Percentiles rank a stretch among this genome's conserved stretches.
Evolutionary conservation across 106 monocot species (phyloP).

Genomic region (Acorus gramineus): DNA sequence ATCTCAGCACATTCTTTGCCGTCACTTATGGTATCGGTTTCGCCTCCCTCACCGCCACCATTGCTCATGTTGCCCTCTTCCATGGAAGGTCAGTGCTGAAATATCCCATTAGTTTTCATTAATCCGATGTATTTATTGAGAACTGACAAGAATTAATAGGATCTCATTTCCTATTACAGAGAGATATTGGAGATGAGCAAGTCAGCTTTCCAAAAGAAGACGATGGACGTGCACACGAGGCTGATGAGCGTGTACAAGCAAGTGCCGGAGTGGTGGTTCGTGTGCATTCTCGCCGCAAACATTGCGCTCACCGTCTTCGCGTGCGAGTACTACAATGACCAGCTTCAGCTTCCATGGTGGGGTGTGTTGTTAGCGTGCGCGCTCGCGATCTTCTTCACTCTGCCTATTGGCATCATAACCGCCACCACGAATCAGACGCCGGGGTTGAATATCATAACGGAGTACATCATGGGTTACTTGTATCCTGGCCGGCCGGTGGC

Average conservation of each 20-base stretch:
- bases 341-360: slow-evolving; percentile 27
- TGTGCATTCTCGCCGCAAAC: slow-evolving; percentile 18
- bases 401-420: slow-evolving; percentile 51
- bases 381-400: slow-evolving; percentile 44
- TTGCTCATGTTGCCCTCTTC: slow-evolving; percentile 20
- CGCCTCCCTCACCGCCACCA: slow-evolving; percentile 11
- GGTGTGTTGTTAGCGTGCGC: slow-evolving; percentile 42
- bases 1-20: slow-evolving; percentile 12
- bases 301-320: slow-evolving; percentile 29
- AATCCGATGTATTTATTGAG: not conserved
- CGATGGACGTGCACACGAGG: slow-evolving; percentile 38
- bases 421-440: slow-evolving; percentile 59
- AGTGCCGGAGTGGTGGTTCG: slow-evolving; percentile 57
- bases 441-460: slow-evolving; percentile 43
- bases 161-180: not conserved
- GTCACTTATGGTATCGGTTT: slow-evolving; percentile 19
- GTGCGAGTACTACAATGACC: slow-evolving; percentile 20
- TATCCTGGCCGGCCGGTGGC: slow-evolving; percentile 39
- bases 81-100: slow-evolving; percentile 19
- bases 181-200: slow-evolving; percentile 26
- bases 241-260: slow-evolving; percentile 42
- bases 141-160: not conserved
- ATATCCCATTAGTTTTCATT: not conserved
- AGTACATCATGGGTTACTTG: slow-evolving; percentile 53
- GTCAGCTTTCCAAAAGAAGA: slow-evolving; percentile 19